Evolutionary conservation across 164 flowering plant genomes (phyloP).

Genomic region (Piper betle): DNA sequence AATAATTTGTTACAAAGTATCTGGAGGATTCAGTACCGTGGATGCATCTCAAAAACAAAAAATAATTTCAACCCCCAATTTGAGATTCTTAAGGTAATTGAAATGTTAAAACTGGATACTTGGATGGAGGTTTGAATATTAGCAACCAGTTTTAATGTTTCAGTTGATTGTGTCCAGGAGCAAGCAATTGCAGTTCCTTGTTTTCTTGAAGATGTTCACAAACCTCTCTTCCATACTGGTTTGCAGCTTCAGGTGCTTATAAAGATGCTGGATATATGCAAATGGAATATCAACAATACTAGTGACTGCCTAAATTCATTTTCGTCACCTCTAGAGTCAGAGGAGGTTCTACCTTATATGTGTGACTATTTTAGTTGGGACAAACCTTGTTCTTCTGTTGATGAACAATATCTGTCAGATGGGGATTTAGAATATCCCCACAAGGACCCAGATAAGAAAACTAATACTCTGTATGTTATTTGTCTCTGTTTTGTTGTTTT

Average conservation of each 20-base stretch:
- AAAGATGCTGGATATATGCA: slow-evolving; percentile 54
- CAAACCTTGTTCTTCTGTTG: slow-evolving; percentile 23
- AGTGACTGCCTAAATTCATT: slow-evolving; percentile 4
- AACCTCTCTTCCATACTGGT: slow-evolving; percentile 78
- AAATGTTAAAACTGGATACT: neutral
- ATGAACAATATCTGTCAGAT: slow-evolving; percentile 8
- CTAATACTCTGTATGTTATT: slow-evolving; percentile 23
- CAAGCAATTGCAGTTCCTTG: slow-evolving; percentile 58
- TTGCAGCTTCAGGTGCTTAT: slow-evolving; percentile 83
- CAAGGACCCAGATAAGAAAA: slow-evolving; percentile 12
- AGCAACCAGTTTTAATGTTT: slow-evolving; percentile 3
- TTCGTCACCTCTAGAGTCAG: slow-evolving; percentile 1
- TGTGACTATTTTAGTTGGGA: slow-evolving; percentile 25
- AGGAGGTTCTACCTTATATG: slow-evolving; percentile 60
- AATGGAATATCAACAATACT: slow-evolving; percentile 20
- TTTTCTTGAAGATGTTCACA: slow-evolving; percentile 47
- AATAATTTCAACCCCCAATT: neutral
- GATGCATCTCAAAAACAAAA: slow-evolving; percentile 3
- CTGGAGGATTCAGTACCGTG: slow-evolving; percentile 13
- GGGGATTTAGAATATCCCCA: slow-evolving; percentile 12
- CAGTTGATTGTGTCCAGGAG: slow-evolving; percentile 27
- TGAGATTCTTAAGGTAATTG: neutral
- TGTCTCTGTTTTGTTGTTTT: slow-evolving; percentile 2
- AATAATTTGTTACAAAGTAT: slow-evolving; percentile 60
- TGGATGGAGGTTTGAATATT: neutral